Conservation (phyloP, 257 asterid genomes). For the Solanum clarkiae region DNA sequence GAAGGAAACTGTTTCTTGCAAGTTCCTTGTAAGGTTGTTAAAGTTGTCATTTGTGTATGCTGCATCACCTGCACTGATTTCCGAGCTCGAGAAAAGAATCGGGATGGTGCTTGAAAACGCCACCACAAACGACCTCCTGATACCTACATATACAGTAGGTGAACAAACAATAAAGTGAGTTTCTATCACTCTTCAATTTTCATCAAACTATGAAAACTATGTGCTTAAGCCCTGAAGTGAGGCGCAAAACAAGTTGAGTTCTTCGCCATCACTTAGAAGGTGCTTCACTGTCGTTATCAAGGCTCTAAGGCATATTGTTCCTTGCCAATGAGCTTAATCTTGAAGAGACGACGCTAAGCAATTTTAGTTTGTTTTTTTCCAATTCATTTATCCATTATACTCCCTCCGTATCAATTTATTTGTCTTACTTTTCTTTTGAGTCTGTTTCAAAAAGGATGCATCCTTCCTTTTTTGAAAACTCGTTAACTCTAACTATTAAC, state of each 20-base stretch:
- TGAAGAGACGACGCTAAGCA: background rate
- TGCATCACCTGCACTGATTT: constrained; percentile 56
- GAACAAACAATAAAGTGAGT: constrained; percentile 56
- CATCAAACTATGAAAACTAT: background rate
- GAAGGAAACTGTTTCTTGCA: constrained; percentile 60
- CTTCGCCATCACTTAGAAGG: background rate
- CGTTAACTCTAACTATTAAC: background rate
- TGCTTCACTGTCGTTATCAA: background rate
- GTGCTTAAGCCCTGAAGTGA: background rate
- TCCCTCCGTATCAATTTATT: background rate
- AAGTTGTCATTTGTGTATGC: constrained; percentile 49
- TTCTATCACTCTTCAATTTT: background rate
- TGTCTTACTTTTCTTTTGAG: background rate
- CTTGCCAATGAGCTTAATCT: background rate
- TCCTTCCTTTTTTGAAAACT: background rate
- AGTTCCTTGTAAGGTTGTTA: constrained; percentile 51
- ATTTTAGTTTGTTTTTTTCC: background rate
- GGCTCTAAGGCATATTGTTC: background rate
- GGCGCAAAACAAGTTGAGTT: background rate
- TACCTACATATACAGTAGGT: constrained; percentile 35
- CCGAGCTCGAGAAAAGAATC: constrained; percentile 74
- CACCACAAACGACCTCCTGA: constrained; percentile 48
- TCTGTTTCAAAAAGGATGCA: background rate
- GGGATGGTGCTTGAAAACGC: constrained; percentile 63
- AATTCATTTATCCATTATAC: background rate